These are phyloP conservation scores for Sideroxylon spinosum DNA, from an alignment of 179 eudicot species.

Conservation along the genomic window DNA sequence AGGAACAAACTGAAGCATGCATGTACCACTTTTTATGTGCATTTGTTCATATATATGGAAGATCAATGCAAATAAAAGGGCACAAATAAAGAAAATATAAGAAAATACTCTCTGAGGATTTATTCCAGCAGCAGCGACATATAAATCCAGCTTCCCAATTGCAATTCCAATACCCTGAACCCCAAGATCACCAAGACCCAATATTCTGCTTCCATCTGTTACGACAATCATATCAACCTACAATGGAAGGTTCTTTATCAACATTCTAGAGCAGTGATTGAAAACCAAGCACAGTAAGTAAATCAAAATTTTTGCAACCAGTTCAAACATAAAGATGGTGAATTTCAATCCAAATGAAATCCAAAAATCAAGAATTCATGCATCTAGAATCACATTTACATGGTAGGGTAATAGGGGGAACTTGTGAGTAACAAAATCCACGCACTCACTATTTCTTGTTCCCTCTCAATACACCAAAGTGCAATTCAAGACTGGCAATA, in stretches of 20 bases:
- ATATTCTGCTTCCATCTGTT: slow-evolving; percentile 94
- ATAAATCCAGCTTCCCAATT: slow-evolving; percentile 84
- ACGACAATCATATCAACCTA: slow-evolving; percentile 99
- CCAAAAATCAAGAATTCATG: slow-evolving; percentile 5
- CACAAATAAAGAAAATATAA: slow-evolving; percentile 14
- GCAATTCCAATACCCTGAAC: slow-evolving; percentile 94
- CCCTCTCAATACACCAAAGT: slow-evolving; percentile 4
- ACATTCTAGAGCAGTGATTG: not conserved
- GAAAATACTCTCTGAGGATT: slow-evolving; percentile 85
- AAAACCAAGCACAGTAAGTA: not conserved
- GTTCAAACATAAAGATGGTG: not conserved
- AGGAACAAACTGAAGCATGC: no score
- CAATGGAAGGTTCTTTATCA: slow-evolving; percentile 21
- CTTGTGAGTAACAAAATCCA: not conserved
- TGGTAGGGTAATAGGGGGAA: not conserved
- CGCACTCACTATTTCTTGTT: not conserved
- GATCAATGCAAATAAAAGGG: not conserved
- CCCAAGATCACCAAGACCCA: slow-evolving; percentile 96
- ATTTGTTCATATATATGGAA: not conserved
- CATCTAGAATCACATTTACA: not conserved
- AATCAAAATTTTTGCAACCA: not conserved
- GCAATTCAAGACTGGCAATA: not conserved
- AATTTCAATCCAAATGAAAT: slow-evolving; percentile 1
- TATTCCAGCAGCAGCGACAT: slow-evolving; percentile 99
- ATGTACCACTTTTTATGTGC: no score